Evolutionary conservation across 768 basidiomycete genomes (phyloP).

Genomic region (Trametes meyenii): DNA sequence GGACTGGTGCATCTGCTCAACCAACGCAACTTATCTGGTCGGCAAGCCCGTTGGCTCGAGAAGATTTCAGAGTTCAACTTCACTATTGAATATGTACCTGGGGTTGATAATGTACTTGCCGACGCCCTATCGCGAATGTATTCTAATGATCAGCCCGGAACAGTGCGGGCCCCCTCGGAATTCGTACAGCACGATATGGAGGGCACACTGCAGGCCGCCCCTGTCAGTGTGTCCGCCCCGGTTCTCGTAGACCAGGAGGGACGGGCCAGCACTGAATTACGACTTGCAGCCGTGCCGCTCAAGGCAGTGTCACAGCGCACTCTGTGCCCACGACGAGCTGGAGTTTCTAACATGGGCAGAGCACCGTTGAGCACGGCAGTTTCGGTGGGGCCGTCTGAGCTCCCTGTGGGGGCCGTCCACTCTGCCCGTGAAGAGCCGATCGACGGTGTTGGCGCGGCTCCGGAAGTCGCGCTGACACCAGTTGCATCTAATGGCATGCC

Average conservation of each 20-base stretch:
- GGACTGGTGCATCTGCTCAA: conserved; percentile 26
- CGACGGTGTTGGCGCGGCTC: no score
- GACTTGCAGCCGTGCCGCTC: no score
- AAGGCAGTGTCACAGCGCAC: no score
- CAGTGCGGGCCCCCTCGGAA: conserved; percentile 28
- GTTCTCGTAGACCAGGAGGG: conserved; percentile 20
- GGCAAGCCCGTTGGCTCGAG: conserved; percentile 36
- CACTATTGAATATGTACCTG: conserved; percentile 33
- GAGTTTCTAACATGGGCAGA: no score
- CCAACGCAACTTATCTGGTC: conserved; percentile 30
- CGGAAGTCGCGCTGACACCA: no score
- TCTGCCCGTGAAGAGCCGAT: no score
- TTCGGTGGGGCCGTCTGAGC: no score
- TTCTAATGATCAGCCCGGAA: conserved; percentile 26
- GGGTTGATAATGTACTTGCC: conserved; percentile 31
- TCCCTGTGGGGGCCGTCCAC: no score
- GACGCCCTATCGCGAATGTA: conserved; percentile 29
- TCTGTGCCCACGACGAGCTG: no score
- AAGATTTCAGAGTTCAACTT: conserved; percentile 36
- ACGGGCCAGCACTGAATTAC: not conserved
- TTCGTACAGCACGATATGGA: conserved; percentile 23
- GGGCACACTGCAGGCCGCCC: conserved; percentile 10
- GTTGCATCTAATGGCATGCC: not conserved
- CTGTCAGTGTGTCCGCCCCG: conserved; percentile 16
- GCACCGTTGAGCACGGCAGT: no score